Conservation (phyloP, 805 yeast genomes). For the Wickerhamomyces rabaulensis region DNA sequence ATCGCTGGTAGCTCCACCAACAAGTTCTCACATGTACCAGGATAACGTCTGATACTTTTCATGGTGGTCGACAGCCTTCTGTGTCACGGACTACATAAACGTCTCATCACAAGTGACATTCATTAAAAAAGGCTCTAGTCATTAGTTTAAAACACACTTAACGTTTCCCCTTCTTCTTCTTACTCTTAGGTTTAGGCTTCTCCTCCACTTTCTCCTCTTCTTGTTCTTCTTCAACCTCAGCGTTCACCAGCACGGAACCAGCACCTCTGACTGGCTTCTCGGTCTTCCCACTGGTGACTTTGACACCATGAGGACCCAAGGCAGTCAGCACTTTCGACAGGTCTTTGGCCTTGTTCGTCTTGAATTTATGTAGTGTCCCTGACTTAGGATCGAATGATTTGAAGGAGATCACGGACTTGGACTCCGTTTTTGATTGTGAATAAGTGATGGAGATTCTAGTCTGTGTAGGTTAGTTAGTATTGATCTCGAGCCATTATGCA, state of each 20-base stretch:
- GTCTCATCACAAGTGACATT: not conserved
- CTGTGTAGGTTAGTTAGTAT: slow-evolving; percentile 7
- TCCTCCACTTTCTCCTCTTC: slow-evolving; percentile 3
- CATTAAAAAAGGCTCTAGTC: not conserved
- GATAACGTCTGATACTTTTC: no score
- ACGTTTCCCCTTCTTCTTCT: slow-evolving; percentile 24
- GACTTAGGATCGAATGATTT: slow-evolving; percentile 62
- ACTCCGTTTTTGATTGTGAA: not conserved
- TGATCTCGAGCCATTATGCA: no score
- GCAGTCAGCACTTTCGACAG: slow-evolving; percentile 66
- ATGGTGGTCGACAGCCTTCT: no score
- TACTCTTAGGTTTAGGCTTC: slow-evolving; percentile 10
- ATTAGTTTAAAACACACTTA: slow-evolving; percentile 1
- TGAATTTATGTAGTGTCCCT: slow-evolving; percentile 57
- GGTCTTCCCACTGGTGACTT: slow-evolving; percentile 3
- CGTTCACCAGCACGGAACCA: slow-evolving; percentile 19
- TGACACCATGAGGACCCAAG: slow-evolving; percentile 61
- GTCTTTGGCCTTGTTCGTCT: slow-evolving; percentile 60
- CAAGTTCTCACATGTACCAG: no score
- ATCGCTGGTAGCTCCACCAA: no score
- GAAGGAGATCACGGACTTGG: slow-evolving; percentile 29
- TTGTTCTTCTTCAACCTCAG: slow-evolving; percentile 13
- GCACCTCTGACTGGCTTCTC: slow-evolving; percentile 16
- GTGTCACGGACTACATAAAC: not conserved
- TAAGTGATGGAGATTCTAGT: slow-evolving; percentile 24